Base-by-base conservation (phyloP, 2,329 filamentous ascomycete genomes). In the Curvularia lunata region DNA sequence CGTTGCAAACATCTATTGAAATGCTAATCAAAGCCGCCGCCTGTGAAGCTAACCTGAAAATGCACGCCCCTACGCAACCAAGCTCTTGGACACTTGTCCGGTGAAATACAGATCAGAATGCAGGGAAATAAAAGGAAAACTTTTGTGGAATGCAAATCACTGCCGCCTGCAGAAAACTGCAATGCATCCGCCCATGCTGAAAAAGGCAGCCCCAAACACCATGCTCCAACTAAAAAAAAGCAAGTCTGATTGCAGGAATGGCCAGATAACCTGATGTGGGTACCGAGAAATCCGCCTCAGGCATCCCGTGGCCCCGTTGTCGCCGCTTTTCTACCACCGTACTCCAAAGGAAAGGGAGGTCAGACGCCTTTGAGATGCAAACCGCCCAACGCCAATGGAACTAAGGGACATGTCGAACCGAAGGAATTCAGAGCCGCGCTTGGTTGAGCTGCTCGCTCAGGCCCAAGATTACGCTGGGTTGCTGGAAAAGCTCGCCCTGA, bases 371-470 rank as follows among this genome's bases (percentile, higher is more conserved):
- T 59, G 53, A 56, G 57, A 59, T 59, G 53, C 53, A 56, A 50
- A 50, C 51, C 56, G 37, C 30, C 34, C 32, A 42, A 59, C 52
- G 52, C 57, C 51, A 57, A 46, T 58, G 55, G 65, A 62, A 59
- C 48, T 38, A 53, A 53, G 45, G 62, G 58, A 54, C 58, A 56
- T 62, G 54, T 48, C 54, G 54, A 51, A 62, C 49, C 61, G 59
- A 60, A 62, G 55, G 54, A 58, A 64, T 65, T 65, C 63, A 75
- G 41, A 75, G 71, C 59, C 73, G 62, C 30, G 72, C 68, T 54
- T 75, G 72, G 53, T 69, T 70, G 59, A 75, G 68, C 49, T 74
- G 72, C 58, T 76, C 72, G 50, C 63, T 63, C 59, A 75, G 54
- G 52, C 64, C 70, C 54, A 69, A 54, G 59, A 74, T 59, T 56